Conservation (phyloP, 2,329 filamentous ascomycete genomes). For the Hymenotorrendiella dingleyae region DNA sequence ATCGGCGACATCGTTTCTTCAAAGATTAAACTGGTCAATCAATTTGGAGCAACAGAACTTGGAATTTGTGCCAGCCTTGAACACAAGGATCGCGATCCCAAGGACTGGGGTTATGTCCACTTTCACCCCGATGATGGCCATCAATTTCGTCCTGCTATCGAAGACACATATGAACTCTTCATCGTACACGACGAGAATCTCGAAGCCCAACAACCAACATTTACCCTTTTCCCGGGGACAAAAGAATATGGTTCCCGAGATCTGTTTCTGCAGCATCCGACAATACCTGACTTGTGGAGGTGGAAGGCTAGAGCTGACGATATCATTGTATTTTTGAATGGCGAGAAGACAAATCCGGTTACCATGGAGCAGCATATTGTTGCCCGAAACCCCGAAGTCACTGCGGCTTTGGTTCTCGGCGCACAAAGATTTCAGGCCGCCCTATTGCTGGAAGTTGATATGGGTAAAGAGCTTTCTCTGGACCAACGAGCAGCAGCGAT, state of each 20-base stretch:
- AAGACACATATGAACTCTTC: slow-evolving; percentile 23
- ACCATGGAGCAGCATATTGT: slow-evolving; percentile 34
- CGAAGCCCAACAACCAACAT: slow-evolving; percentile 26
- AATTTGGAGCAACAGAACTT: slow-evolving; percentile 4
- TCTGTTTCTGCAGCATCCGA: slow-evolving; percentile 33
- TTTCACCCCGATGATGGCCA: slow-evolving; percentile 4
- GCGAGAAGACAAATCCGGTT: slow-evolving; percentile 39
- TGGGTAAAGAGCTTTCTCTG: slow-evolving; percentile 20
- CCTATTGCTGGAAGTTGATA: not conserved
- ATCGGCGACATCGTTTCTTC: slow-evolving; percentile 2
- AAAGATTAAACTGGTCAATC: slow-evolving; percentile 2
- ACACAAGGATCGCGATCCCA: not conserved
- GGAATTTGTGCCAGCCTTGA: not conserved
- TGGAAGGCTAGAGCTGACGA: slow-evolving; percentile 36
- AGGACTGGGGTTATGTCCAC: slow-evolving; percentile 12
- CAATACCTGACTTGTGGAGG: slow-evolving; percentile 31
- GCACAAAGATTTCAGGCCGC: not conserved
- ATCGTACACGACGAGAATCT: slow-evolving; percentile 15
- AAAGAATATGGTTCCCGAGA: slow-evolving; percentile 34
- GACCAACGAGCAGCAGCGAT: slow-evolving; percentile 1
- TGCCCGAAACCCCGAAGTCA: slow-evolving; percentile 30
- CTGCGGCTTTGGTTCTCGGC: slow-evolving; percentile 26
- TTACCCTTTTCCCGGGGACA: slow-evolving; percentile 32
- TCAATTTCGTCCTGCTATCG: slow-evolving; percentile 6
- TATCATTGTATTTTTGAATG: slow-evolving; percentile 36